These are phyloP conservation scores for Candida succiphila DNA, from an alignment of 805 yeast species.

Conservation along the genomic window DNA sequence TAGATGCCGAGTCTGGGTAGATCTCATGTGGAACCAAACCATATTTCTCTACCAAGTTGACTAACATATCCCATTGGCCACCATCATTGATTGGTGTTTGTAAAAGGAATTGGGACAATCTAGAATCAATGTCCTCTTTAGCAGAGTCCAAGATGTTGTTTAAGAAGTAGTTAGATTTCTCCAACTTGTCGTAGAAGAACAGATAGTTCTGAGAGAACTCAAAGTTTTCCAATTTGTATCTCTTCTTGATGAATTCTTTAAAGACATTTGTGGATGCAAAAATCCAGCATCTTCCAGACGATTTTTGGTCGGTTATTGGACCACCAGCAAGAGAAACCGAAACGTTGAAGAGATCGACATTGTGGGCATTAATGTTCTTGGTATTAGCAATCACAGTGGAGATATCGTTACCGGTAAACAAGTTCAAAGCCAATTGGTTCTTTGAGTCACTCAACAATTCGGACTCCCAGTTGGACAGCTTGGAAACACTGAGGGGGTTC, in stretches of 20 bases:
- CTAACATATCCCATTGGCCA: constrained; percentile 85
- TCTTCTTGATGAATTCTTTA: constrained; percentile 53
- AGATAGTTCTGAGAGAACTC: constrained; percentile 75
- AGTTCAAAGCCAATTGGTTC: constrained; percentile 43
- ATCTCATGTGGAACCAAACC: constrained; percentile 70
- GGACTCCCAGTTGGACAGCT: constrained; percentile 35
- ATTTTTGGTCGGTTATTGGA: constrained; percentile 66
- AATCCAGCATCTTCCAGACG: constrained; percentile 84
- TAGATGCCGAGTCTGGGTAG: constrained; percentile 62
- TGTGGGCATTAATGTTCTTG: constrained; percentile 15
- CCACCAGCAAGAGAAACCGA: constrained; percentile 40
- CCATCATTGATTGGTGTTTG: constrained; percentile 71
- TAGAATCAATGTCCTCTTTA: constrained; percentile 58
- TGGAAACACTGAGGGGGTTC: constrained; percentile 22
- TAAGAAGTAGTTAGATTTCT: constrained; percentile 73
- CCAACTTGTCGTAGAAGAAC: constrained; percentile 80
- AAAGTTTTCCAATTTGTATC: constrained; percentile 54
- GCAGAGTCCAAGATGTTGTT: constrained; percentile 66
- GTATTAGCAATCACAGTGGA: constrained; percentile 30
- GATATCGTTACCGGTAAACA: constrained; percentile 39
- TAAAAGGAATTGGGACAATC: constrained; percentile 58
- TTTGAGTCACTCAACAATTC: constrained; percentile 35
- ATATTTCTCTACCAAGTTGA: constrained; percentile 66
- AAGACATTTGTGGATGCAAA: constrained; percentile 78
- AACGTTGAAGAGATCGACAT: constrained; percentile 32